Evolutionary conservation across 140 eudicot genomes (phyloP).

Genomic region (Senecio squalidus): DNA sequence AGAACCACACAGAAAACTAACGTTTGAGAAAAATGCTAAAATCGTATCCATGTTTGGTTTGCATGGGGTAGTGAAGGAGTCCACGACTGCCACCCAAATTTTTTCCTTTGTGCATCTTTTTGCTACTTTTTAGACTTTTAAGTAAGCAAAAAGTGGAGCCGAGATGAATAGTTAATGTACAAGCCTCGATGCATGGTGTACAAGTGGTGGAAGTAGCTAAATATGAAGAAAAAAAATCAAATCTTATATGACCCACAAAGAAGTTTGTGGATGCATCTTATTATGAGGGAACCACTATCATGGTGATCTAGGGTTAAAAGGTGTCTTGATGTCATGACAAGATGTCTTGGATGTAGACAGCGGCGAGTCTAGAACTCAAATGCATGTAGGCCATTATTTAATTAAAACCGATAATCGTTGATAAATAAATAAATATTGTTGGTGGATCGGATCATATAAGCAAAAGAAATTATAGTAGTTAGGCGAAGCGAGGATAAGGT

Average conservation of each 20-base stretch:
- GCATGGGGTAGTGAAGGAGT: constrained; percentile 52
- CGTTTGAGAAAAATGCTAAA: constrained; percentile 41
- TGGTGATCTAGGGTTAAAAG: too few species aligned
- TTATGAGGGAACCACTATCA: too few species aligned
- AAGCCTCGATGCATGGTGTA: constrained; percentile 7
- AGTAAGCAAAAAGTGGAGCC: constrained; percentile 11
- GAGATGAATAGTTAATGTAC: not conserved
- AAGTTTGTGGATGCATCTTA: too few species aligned
- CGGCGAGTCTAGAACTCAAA: too few species aligned
- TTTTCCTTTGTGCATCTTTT: constrained; percentile 24
- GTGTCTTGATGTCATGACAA: too few species aligned
- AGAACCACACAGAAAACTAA: constrained; percentile 89
- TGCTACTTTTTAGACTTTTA: constrained; percentile 6
- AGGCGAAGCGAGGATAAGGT: too few species aligned
- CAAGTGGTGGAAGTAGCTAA: constrained; percentile 17
- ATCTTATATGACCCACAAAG: constrained; percentile 4
- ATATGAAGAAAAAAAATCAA: not conserved
- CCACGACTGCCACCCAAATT: constrained; percentile 72
- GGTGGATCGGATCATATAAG: too few species aligned
- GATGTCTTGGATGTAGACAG: too few species aligned
- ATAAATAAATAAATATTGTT: too few species aligned
- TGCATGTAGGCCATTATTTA: too few species aligned
- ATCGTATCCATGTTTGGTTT: constrained; percentile 49
- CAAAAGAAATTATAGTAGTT: too few species aligned
- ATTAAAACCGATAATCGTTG: too few species aligned